These are phyloP conservation scores for Sugiyamaella xylanicola DNA, from an alignment of 1,139 yeast genomes.

Conservation along the genomic window DNA sequence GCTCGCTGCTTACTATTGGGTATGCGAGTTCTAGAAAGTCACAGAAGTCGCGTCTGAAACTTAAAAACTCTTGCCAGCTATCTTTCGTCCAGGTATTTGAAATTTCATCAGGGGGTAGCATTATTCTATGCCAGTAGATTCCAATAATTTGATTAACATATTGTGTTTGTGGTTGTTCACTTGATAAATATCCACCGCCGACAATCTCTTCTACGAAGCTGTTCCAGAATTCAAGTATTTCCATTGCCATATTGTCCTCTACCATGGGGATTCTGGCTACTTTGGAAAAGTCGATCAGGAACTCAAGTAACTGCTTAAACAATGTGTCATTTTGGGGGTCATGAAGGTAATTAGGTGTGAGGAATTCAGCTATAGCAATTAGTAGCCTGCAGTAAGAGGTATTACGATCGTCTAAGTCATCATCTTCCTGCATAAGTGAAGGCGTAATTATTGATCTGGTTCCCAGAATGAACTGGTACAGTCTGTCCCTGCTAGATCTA, in stretches of 20 bases:
- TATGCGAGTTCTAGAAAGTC: conserved; percentile 74
- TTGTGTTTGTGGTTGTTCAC: conserved; percentile 11
- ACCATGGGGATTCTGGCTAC: conserved; percentile 61
- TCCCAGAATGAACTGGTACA: conserved; percentile 6
- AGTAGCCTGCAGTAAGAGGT: conserved; percentile 18
- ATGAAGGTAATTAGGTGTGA: conserved; percentile 15
- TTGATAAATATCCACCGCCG: conserved; percentile 52
- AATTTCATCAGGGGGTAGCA: conserved; percentile 42
- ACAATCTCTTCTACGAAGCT: conserved; percentile 65
- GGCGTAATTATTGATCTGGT: background rate
- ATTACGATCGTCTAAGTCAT: conserved; percentile 8
- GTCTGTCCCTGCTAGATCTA: conserved; percentile 1
- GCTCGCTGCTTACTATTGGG: conserved; percentile 59
- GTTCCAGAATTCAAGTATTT: conserved; percentile 78
- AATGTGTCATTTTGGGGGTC: conserved; percentile 21
- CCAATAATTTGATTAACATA: conserved; percentile 46
- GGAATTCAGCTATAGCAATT: conserved; percentile 23
- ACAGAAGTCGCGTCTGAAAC: conserved; percentile 70
- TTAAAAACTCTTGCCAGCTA: conserved; percentile 57
- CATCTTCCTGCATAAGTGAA: conserved; percentile 8
- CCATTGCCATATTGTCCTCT: conserved; percentile 70
- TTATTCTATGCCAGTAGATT: conserved; percentile 65
- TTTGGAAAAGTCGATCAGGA: conserved; percentile 59
- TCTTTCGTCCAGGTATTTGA: conserved; percentile 34
- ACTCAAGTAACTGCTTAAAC: conserved; percentile 29